A percentile compares a stretch with the other conserved stretches of the same genome.
Evolutionary conservation across 2,329 filamentous ascomycete species (phyloP).

Genomic region (Coniochaeta sp.): DNA sequence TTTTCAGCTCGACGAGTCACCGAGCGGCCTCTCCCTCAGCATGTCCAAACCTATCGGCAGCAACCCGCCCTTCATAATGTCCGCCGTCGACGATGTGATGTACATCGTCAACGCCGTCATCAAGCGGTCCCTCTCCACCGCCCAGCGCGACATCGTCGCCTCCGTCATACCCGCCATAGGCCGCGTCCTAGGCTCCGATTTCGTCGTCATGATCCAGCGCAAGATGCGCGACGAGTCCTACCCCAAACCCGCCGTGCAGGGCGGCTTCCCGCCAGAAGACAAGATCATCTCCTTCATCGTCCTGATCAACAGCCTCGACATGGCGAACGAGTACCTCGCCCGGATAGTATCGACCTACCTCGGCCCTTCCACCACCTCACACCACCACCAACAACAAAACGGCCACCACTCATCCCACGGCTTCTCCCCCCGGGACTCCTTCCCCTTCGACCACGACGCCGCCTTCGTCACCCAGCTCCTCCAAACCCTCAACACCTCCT

Average conservation of each 20-base stretch:
- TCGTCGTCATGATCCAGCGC: slow-evolving; percentile 92
- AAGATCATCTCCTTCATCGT: slow-evolving; percentile 86
- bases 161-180: slow-evolving; percentile 73
- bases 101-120: slow-evolving; percentile 95
- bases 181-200: slow-evolving; percentile 78
- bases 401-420: slow-evolving; percentile 14
- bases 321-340: slow-evolving; percentile 82
- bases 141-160: slow-evolving; percentile 69
- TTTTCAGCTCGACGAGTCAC: slow-evolving; percentile 90
- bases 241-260: slow-evolving; percentile 70
- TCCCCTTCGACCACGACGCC: slow-evolving; percentile 75
- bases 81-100: slow-evolving; percentile 97
- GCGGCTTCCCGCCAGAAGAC: slow-evolving; percentile 78
- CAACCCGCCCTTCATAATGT: slow-evolving; percentile 85
- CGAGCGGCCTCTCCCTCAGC: slow-evolving; percentile 70
- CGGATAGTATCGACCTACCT: slow-evolving; percentile 74
- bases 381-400: slow-evolving; percentile 25
- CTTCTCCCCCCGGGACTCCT: slow-evolving; percentile 46
- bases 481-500: slow-evolving; percentile 61
- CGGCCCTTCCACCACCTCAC: slow-evolving; percentile 18
- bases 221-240: slow-evolving; percentile 98
- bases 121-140: slow-evolving; percentile 78
- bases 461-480: slow-evolving; percentile 62
- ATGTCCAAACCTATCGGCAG: slow-evolving; percentile 63
- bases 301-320: slow-evolving; percentile 90